Evolutionary conservation across 83 land plant species (phyloP).

Genomic region (Picea engelmannii): DNA sequence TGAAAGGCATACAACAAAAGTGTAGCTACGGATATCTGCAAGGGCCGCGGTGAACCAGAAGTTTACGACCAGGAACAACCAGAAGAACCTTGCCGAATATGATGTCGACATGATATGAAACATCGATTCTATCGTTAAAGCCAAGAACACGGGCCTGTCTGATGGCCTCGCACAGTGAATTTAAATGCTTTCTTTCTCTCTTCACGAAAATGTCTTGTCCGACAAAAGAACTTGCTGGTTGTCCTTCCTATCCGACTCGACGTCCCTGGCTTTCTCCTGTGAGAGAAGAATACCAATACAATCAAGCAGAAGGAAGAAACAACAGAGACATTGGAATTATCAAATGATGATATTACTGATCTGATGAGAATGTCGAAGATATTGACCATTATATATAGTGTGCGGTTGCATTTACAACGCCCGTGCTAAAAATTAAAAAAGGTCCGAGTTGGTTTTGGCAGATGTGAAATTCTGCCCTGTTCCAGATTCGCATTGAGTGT

Average conservation of each 20-base stretch:
- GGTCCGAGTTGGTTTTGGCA: not conserved
- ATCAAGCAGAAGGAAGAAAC: not conserved
- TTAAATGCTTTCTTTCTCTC: too few species aligned
- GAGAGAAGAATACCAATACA: not conserved
- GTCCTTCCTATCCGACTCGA: not conserved
- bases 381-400: not conserved
- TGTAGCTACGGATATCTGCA: not conserved
- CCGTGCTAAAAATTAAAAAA: too few species aligned
- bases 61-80: not conserved
- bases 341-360: not conserved
- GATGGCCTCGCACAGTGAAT: too few species aligned
- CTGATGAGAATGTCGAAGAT: not conserved
- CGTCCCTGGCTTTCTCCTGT: not conserved
- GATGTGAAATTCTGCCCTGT: not conserved
- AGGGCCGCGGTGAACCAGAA: not conserved
- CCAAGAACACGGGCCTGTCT: too few species aligned
- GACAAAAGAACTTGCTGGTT: not conserved
- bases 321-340: not conserved
- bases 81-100: not conserved
- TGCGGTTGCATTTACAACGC: not conserved
- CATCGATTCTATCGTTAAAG: too few species aligned
- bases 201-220: not conserved
- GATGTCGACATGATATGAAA: too few species aligned
- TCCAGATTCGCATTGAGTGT: not conserved
- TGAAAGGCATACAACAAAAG: conserved; percentile 6